Conservation (phyloP, 331 rosid genomes). For the Phaseolus coccineus region DNA sequence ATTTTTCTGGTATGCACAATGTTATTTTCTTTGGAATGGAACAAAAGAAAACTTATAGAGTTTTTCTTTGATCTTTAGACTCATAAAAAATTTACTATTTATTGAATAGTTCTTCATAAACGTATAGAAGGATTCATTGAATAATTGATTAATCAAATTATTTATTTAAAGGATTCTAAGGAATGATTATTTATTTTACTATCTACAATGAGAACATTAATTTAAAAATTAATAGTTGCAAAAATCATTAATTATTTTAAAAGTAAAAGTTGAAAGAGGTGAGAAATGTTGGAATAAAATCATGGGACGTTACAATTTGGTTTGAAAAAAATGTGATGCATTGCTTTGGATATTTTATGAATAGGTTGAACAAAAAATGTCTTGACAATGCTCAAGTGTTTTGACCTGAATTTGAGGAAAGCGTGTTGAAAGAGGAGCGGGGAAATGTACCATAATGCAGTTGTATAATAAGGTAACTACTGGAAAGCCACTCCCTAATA, state of each 20-base stretch:
- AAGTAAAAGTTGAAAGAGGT: neutral
- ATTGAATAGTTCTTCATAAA: too few relatives aligned
- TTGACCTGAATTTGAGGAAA: too few relatives aligned
- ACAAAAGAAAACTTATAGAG: neutral
- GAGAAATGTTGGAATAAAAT: neutral
- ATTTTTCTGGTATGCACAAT: neutral
- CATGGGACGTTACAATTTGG: neutral
- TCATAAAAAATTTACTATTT: neutral
- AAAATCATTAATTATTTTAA: too few relatives aligned
- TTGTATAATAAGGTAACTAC: neutral
- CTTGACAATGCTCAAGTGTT: neutral
- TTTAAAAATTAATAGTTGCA: too few relatives aligned
- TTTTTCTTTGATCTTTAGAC: neutral
- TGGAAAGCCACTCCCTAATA: slow-evolving; percentile 29
- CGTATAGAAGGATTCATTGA: too few relatives aligned
- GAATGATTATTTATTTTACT: too few relatives aligned
- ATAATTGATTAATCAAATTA: too few relatives aligned
- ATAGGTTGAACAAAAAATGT: neutral
- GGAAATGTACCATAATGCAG: too few relatives aligned
- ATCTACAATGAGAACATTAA: too few relatives aligned
- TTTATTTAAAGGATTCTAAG: too few relatives aligned
- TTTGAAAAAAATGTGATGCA: neutral
- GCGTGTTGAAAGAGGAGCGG: too few relatives aligned
- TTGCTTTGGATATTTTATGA: neutral
- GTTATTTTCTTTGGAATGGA: neutral